phyloP scores from a whole-genome alignment of 1,284 basidiomycete genomes.

The Puccinia coronata region DNA sequence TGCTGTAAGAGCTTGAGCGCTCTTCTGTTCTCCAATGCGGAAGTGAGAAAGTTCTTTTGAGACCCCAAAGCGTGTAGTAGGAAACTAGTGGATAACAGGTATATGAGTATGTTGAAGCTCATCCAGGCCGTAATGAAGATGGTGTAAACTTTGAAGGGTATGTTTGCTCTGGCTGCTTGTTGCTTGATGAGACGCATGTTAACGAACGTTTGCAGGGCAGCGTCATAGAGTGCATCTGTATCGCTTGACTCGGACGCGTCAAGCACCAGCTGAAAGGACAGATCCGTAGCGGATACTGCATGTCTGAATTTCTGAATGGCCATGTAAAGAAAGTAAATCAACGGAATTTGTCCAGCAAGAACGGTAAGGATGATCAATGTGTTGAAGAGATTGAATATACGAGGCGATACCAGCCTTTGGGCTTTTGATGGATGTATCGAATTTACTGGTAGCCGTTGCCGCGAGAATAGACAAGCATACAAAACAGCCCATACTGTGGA shows the following conservation, averaged over 20 bases:
- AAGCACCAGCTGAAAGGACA: slow-evolving; percentile 4
- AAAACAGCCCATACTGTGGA: slow-evolving; percentile 14
- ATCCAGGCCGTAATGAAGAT: slow-evolving; percentile 8
- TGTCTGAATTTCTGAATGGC: not conserved
- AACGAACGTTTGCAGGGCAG: slow-evolving; percentile 2
- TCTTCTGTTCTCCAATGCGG: slow-evolving; percentile 5
- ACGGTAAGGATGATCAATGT: not conserved
- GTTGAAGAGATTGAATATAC: slow-evolving; percentile 4
- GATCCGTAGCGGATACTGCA: not conserved
- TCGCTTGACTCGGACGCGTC: not conserved
- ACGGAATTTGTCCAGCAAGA: not conserved
- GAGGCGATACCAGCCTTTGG: not conserved
- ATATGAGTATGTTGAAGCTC: not conserved
- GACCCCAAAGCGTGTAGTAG: slow-evolving; percentile 3
- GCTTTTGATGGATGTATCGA: not conserved
- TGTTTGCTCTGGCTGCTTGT: not conserved
- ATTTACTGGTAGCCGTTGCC: not conserved
- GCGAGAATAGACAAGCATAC: slow-evolving; percentile 11
- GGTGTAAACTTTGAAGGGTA: not conserved
- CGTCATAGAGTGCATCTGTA: not conserved
- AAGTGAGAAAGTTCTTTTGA: slow-evolving; percentile 24
- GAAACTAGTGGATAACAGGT: not conserved
- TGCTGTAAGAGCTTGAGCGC: slow-evolving; percentile 8
- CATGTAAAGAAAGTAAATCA: not conserved
- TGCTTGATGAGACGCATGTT: not conserved